Evolutionary conservation across 352 stramenopile species (phyloP), one percentile per base, ranked within the genome.

Genomic region (Globisporangium paroecandrum): DNA sequence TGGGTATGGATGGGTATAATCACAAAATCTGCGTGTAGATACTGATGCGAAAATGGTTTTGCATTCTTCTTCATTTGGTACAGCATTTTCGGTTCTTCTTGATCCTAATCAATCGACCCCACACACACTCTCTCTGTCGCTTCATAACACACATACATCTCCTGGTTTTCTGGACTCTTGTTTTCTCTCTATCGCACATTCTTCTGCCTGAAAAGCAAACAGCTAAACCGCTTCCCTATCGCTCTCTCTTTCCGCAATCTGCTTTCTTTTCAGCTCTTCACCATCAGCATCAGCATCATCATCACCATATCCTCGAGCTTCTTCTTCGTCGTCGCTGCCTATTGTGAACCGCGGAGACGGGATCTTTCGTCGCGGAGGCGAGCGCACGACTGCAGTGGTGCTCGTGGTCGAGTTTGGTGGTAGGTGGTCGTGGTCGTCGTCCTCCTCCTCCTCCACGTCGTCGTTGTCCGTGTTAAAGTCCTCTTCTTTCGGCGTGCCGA

Each of bases 311-410:
- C 2, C 43, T 24, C 18, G 6, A 49, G 41, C 41, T 4, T 53
- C 64, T 20, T 81, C 75, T 64, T 85, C 77, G 58, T 83, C 76
- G 64, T 71, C 70, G 43, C 65, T 77, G n/a, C 74, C 79, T 62
- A 85, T 84, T 22, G 76, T 84, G 55, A 87, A 87, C 59, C 72
- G 79, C 4, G 79, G 74, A 0, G 72, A 76, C 13, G 65, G 43
- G 6, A 55, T 69, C 66, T 72, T 62, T 73, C 34, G 71, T 58
- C 59, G 69, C 65, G 69, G 58, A 58, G 77, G 75, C 15, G 78
- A 84, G 7, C 78, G 43, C 57, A 65, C 49, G 27, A 54, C 51
- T 34, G 43, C 43, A 51, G 73, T 73, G 54, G 53, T 65, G 47
- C 59, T 58, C 29, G 62, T 70, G 29, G 73, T 61, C 56, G 69